phyloP scores from a whole-genome alignment of 2,329 filamentous ascomycete genomes.

The Hypoxylon sp. region DNA sequence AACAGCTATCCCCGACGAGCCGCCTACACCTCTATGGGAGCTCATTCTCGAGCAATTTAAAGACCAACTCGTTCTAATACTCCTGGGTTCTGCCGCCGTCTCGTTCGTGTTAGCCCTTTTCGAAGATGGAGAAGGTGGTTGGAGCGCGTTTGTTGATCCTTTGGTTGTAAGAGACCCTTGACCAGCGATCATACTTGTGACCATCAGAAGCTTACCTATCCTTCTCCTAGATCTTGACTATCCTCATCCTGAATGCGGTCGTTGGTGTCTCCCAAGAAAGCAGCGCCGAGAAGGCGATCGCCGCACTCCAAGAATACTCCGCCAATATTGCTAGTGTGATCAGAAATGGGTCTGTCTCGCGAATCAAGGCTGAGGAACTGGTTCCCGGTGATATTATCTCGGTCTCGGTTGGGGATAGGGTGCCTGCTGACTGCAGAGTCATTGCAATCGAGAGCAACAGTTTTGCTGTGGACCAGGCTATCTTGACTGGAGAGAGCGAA shows the following conservation, averaged over 20 bases:
- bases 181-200: conserved; percentile 15
- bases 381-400: conserved; percentile 94
- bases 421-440: conserved; percentile 94
- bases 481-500: conserved; percentile 96
- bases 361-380: conserved; percentile 94
- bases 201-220: conserved; percentile 36
- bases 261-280: conserved; percentile 99
- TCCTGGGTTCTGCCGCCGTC: conserved; percentile 90
- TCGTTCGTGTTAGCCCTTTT: conserved; percentile 95
- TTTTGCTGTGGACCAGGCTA: conserved; percentile 96
- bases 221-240: conserved; percentile 84
- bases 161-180: conserved; percentile 76
- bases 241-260: conserved; percentile 94
- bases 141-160: conserved; percentile 97
- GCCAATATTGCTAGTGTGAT: conserved; percentile 97
- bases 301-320: conserved; percentile 97
- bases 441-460: conserved; percentile 95
- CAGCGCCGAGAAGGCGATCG: conserved; percentile 98
- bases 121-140: conserved; percentile 85
- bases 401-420: conserved; percentile 88
- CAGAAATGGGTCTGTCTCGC: conserved; percentile 79
- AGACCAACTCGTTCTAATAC: conserved; percentile 95
- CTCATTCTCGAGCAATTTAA: conserved; percentile 99
- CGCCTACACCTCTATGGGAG: conserved; percentile 95
- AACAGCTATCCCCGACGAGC: conserved; percentile 83